Percentiles rank a stretch among this genome's conserved stretches.
phyloP scores from a whole-genome alignment of 768 basidiomycete genomes.

The Phaeolepiota aurea region DNA sequence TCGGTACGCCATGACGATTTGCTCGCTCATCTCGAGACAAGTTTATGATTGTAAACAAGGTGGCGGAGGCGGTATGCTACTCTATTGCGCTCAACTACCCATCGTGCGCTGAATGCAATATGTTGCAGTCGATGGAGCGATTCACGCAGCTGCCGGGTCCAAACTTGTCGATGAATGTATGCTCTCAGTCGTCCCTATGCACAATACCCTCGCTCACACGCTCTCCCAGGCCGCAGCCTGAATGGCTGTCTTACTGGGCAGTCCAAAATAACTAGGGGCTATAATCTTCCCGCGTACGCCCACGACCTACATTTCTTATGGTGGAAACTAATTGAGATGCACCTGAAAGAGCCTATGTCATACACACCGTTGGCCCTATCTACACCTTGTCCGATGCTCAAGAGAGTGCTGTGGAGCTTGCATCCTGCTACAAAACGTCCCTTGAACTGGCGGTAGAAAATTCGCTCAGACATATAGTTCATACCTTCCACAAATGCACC shows the following conservation, averaged over 20 bases:
- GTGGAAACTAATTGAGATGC: constrained; percentile 1
- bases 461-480: constrained; percentile 55
- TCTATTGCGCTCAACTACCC: neutral
- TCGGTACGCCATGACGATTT: constrained; percentile 40
- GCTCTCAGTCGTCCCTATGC: no score
- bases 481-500: constrained; percentile 11
- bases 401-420: constrained; percentile 42
- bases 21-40: neutral
- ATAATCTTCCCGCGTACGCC: constrained; percentile 68
- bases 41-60: constrained; percentile 29
- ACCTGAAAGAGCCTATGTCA: constrained; percentile 51
- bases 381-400: constrained; percentile 36
- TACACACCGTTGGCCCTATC: constrained; percentile 78
- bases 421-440: constrained; percentile 62
- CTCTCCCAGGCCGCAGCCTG: constrained; percentile 44
- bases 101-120: no score
- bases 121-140: constrained; percentile 68
- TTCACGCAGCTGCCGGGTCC: constrained; percentile 68
- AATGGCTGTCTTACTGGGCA: constrained; percentile 65
- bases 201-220: no score
- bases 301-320: neutral
- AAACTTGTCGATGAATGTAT: constrained; percentile 63
- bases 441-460: constrained; percentile 55
- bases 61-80: constrained; percentile 62
- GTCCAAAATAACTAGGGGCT: constrained; percentile 74